These are phyloP conservation scores for Septoria petroselini DNA, from an alignment of 2,329 filamentous ascomycete genomes.

Conservation along the genomic window DNA sequence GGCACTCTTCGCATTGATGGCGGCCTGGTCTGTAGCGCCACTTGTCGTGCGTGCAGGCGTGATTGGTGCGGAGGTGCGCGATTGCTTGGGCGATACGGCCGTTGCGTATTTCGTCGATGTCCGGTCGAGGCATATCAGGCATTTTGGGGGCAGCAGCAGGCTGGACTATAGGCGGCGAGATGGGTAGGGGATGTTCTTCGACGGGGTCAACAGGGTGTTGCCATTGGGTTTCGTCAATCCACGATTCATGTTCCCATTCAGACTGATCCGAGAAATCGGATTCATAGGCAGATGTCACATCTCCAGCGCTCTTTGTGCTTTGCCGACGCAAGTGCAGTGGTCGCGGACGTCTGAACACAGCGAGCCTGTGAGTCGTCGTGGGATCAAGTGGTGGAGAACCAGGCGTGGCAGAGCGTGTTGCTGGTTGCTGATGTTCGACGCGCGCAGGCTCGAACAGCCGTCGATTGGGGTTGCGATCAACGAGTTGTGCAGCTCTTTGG, in stretches of 20 bases:
- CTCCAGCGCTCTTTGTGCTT: too few species aligned
- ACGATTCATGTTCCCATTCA: too few species aligned
- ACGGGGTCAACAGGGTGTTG: too few species aligned
- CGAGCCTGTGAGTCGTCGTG: too few species aligned
- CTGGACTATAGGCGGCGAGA: not conserved
- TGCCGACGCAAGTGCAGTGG: too few species aligned
- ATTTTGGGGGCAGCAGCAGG: too few species aligned
- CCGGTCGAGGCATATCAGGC: too few species aligned
- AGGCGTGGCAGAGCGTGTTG: not conserved
- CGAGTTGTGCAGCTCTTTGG: constrained; percentile 18
- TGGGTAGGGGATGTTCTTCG: too few species aligned
- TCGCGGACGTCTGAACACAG: too few species aligned
- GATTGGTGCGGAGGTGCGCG: constrained; percentile 38
- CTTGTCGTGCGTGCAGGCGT: constrained; percentile 42
- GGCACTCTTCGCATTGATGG: constrained; percentile 48
- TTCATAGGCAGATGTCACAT: too few species aligned
- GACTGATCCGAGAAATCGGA: too few species aligned
- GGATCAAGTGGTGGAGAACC: not conserved
- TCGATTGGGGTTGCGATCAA: constrained; percentile 16
- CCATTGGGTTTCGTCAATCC: too few species aligned
- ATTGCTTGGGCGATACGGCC: constrained; percentile 28
- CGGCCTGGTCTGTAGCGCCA: constrained; percentile 41
- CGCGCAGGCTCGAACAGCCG: constrained; percentile 19
- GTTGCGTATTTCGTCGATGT: constrained; percentile 28
- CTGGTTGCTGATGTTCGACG: constrained; percentile 14